Evolutionary conservation across 2,329 filamentous ascomycete genomes (phyloP), one percentile per base, ranked within the genome.

Genomic region (Trichophyton verrucosum): DNA sequence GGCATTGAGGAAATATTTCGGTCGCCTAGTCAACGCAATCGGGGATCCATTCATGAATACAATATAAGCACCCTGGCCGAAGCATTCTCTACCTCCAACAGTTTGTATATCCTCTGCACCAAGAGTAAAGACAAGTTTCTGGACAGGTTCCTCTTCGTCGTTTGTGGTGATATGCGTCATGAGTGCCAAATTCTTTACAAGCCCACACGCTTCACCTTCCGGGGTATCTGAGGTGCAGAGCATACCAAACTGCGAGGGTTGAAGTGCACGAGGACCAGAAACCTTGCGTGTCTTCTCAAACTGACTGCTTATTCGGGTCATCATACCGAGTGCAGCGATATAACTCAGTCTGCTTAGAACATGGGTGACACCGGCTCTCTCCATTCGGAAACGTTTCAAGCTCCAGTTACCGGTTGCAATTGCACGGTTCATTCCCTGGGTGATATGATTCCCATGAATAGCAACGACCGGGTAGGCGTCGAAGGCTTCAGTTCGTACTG

Each of bases 161-260:
- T 96, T 90, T 1, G 94, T 99, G 0, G 94, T 99, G 67, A 99
- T 97, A 70, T 99, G 95, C 58, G 95, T 99, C 94, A 99, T 99
- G 61, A 99, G 80, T 7, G 94, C 94, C 77, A 99, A 76, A 70
- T 99, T 99, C 80, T 99, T 99, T 67, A 99, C 91, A 61, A 99
- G 77, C 80, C 94, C 94, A 76, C 94, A 99, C 9, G 94, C 91
- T 78, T 99, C 94, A 76, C 94, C 94, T 86, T 99, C 94, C 5
- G 94, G 94, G 0, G 94, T 99, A 79, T 99, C 94, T 9, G 94
- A 95, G 0, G 91, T 88, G 71, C 94, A 99, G 60, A 99, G 80
- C 91, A 99, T 96, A 67, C 94, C 94, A 77, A 96, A 99, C 67
- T 99, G 94, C 0, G 94, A 99, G 5, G 94, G 91, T 70, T 99